phyloP scores from a whole-genome alignment of 306 rosid species.

The Lablab purpureus region DNA sequence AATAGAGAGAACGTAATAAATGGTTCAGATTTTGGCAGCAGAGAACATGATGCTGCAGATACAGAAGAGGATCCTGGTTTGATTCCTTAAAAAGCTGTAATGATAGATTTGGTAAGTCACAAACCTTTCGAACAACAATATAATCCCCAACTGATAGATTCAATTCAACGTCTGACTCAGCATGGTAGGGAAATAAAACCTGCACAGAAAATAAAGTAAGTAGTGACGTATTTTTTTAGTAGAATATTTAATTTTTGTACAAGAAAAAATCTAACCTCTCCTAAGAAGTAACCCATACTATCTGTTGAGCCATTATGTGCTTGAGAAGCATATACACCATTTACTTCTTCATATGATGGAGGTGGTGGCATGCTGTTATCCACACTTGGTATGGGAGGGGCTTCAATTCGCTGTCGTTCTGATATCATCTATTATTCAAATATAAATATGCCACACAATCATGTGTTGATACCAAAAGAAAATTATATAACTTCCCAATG shows the following conservation, averaged over 20 bases:
- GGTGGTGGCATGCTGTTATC: conserved; percentile 84
- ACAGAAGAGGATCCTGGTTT: too few species aligned
- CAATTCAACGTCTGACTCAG: conserved; percentile 88
- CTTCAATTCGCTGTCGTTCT: conserved; percentile 91
- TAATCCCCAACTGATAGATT: conserved; percentile 86
- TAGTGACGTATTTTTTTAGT: conserved; percentile 20
- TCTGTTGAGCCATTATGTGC: conserved; percentile 75
- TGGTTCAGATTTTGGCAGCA: too few species aligned
- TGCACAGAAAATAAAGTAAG: conserved; percentile 45
- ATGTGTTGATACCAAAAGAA: conserved; percentile 41
- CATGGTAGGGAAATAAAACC: conserved; percentile 84
- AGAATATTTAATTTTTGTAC: conserved; percentile 15
- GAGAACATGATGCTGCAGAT: too few species aligned
- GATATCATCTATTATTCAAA: conserved; percentile 74
- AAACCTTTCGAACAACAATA: conserved; percentile 89
- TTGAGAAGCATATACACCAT: conserved; percentile 82
- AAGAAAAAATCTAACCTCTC: conserved; percentile 74
- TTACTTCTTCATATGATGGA: conserved; percentile 88
- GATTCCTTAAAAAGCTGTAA: not conserved
- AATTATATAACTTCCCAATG: conserved; percentile 19
- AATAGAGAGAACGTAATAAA: not conserved
- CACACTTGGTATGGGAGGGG: conserved; percentile 76
- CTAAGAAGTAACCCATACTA: conserved; percentile 83
- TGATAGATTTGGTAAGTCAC: conserved; percentile 30
- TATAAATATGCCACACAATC: conserved; percentile 37